Conservation (phyloP, 768 basidiomycete genomes). For the Lyophyllum decastes region DNA sequence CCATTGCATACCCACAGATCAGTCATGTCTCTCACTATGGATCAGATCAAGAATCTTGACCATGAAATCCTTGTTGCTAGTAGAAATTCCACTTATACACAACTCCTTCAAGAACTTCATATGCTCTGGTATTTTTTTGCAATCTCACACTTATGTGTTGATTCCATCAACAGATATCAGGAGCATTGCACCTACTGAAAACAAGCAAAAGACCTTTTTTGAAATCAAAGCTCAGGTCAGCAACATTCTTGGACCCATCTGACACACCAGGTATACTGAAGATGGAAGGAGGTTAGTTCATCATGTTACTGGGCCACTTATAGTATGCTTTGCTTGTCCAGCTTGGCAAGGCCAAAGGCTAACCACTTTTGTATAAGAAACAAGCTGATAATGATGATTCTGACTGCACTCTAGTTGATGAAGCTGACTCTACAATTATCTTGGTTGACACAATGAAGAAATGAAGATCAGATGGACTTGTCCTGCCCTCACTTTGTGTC, state of each 20-base stretch:
- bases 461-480: not conserved
- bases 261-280: not conserved
- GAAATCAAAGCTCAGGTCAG: not conserved
- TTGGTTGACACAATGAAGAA: not conserved
- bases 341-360: not conserved
- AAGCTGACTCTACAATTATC: not conserved
- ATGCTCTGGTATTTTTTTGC: not conserved
- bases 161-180: not conserved
- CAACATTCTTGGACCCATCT: not conserved
- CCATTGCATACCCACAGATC: not conserved
- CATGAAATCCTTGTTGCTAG: slow-evolving; percentile 13
- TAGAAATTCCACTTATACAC: not conserved
- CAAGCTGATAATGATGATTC: not conserved
- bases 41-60: slow-evolving; percentile 8
- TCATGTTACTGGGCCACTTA: not conserved
- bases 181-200: too few relatives aligned
- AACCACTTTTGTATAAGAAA: not conserved
- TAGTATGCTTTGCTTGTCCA: not conserved
- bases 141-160: not conserved
- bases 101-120: not conserved
- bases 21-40: slow-evolving; percentile 8
- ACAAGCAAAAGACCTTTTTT: not conserved
- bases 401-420: not conserved
- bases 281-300: not conserved
- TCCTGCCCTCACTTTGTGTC: not conserved